phyloP scores from a whole-genome alignment of 352 stramenopile genomes.

The Phytopythium aichiense region DNA sequence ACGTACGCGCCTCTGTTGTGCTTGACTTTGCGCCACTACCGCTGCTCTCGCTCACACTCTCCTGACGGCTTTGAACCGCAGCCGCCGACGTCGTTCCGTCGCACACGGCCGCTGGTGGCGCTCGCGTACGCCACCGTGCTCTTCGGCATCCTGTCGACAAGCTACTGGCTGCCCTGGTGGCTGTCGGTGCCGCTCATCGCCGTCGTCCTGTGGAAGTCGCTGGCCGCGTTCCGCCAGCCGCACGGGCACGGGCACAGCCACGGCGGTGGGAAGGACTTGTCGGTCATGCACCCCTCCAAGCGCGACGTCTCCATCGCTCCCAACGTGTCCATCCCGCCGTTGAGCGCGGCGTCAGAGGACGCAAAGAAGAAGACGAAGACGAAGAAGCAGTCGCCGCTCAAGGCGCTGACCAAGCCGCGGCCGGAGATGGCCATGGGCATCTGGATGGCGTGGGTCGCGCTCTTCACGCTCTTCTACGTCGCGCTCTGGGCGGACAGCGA shows the following conservation, averaged over 20 bases:
- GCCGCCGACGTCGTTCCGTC: slow-evolving; percentile 43
- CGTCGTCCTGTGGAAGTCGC: slow-evolving; percentile 42
- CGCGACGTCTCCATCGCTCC: slow-evolving; percentile 26
- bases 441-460: slow-evolving; percentile 64
- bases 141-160: slow-evolving; percentile 50
- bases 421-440: slow-evolving; percentile 74
- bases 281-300: slow-evolving; percentile 41
- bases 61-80: slow-evolving; percentile 1
- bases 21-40: too few species aligned
- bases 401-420: slow-evolving; percentile 36
- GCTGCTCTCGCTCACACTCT: neutral
- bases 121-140: slow-evolving; percentile 45
- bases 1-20: slow-evolving; percentile 6
- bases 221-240: slow-evolving; percentile 38
- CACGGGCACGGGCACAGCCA: slow-evolving; percentile 42
- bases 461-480: slow-evolving; percentile 70
- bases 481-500: slow-evolving; percentile 47
- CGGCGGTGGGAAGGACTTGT: slow-evolving; percentile 23
- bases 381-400: slow-evolving; percentile 17
- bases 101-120: slow-evolving; percentile 46
- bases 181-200: slow-evolving; percentile 56
- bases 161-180: slow-evolving; percentile 72
- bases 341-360: slow-evolving; percentile 15
- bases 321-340: slow-evolving; percentile 25
- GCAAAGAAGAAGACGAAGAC: slow-evolving; percentile 7